These are phyloP conservation scores for Xylaria intraflava DNA, from an alignment of 495 filamentous ascomycete genomes.

Conservation along the genomic window DNA sequence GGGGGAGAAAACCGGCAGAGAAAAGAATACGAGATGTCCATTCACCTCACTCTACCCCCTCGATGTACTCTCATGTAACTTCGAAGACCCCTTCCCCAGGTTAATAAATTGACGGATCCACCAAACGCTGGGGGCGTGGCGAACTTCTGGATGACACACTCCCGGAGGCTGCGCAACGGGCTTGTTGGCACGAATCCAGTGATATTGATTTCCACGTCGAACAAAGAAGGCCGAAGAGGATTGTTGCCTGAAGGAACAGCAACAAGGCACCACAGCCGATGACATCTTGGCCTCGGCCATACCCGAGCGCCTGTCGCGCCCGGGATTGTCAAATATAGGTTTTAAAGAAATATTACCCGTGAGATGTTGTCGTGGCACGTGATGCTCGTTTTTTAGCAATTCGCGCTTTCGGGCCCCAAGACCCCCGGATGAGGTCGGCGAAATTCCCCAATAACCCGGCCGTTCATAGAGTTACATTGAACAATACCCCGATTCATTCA, in stretches of 20 bases:
- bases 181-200: conserved; percentile 11
- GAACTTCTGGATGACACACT: conserved; percentile 16
- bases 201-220: conserved; percentile 10
- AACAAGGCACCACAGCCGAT: neutral
- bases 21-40: conserved; percentile 16
- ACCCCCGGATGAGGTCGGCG: neutral
- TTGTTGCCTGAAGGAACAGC: conserved; percentile 10
- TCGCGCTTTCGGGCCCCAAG: neutral
- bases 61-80: conserved; percentile 17
- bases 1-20: conserved; percentile 12
- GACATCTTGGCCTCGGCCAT: conserved; percentile 7
- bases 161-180: conserved; percentile 17
- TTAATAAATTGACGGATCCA: conserved; percentile 15
- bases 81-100: conserved; percentile 15
- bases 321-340: neutral
- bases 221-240: conserved; percentile 8
- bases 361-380: neutral
- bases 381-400: neutral
- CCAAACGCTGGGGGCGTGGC: conserved; percentile 14
- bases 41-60: conserved; percentile 16
- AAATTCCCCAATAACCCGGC: neutral
- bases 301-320: neutral
- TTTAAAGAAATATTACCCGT: neutral
- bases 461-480: neutral
- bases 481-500: neutral